Evolutionary conservation across 2,329 filamentous ascomycete species (phyloP), one percentile per base, ranked within the genome.

Genomic region (Ambrosiella cleistominuta): DNA sequence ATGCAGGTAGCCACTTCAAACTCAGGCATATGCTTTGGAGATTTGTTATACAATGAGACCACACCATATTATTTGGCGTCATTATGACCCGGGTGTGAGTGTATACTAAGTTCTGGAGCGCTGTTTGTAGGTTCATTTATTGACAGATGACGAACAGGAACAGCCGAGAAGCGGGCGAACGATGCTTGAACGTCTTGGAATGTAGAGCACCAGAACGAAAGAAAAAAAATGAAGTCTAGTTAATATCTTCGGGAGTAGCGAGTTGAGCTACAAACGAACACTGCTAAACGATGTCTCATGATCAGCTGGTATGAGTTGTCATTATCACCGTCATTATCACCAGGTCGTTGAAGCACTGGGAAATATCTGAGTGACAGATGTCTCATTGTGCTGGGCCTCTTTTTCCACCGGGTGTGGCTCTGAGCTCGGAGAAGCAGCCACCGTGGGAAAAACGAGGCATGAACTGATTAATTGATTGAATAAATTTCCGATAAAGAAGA

Each of bases 1-100:
- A 53, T 53, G 51, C 51, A 53, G 51, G 35, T 38, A 53, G 35
- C 51, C 51, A 53, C 37, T 17, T 36, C 37, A 53, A 53, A 53
- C 51, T 36, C 12, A 53, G 35, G 51, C 51, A 53, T 53, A 53
- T 15, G 7, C 38, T 38, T 17, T 17, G 19, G 7, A 47, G 19
- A 17, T 47, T 47, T 47, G 44, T 8, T 17, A 47, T 47, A 47
- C 44, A 47, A 17, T 15, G n/a, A 47, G n/a, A 13, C n/a, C 44
- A n/a, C n/a, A 15, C 7, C 15, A 47, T 47, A 8, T 15, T 17
- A 15, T 8, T 17, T 17, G 9, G n/a, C 11, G 2, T 47, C 11
- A 15, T 17, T 47, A 47, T n/a, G 19, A 13, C n/a, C 19, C n/a
- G 9, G 44, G 44, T 1, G 44, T 47, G 44, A 47, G 7, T 47